A percentile compares a stretch with the other conserved stretches of the same genome.
These are phyloP conservation scores for Fonsecaea monophora DNA, from an alignment of 2,329 filamentous ascomycete genomes.

Conservation along the genomic window DNA sequence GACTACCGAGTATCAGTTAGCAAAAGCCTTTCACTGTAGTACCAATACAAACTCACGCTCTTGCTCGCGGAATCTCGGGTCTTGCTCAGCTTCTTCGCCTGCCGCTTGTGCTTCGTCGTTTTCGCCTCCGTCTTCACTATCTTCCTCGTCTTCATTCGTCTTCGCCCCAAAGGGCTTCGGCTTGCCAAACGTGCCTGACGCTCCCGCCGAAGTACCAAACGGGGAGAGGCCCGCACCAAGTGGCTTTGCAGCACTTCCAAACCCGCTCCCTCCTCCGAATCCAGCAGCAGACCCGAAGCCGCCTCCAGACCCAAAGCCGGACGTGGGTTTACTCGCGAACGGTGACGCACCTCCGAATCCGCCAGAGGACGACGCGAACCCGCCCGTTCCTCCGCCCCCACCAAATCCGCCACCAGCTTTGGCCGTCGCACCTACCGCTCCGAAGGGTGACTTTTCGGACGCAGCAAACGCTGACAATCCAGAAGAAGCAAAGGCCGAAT, in stretches of 20 bases:
- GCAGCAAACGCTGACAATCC: conserved; percentile 71
- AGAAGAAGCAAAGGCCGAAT: conserved; percentile 71
- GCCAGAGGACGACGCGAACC: conserved; percentile 44
- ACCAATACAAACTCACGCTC: conserved; percentile 64
- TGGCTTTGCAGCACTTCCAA: conserved; percentile 51
- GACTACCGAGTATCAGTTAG: conserved; percentile 58
- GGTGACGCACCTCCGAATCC: conserved; percentile 42
- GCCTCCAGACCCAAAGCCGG: conserved; percentile 49
- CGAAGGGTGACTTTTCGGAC: conserved; percentile 69
- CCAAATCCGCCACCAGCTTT: conserved; percentile 45
- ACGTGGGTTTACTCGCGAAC: conserved; percentile 44
- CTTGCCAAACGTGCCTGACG: conserved; percentile 51
- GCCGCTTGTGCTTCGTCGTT: conserved; percentile 66
- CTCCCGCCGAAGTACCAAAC: conserved; percentile 71
- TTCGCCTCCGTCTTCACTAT: conserved; percentile 54
- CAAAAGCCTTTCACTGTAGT: background rate
- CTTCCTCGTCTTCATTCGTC: conserved; percentile 63
- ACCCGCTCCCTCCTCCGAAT: conserved; percentile 46
- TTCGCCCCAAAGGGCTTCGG: conserved; percentile 72
- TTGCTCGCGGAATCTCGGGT: conserved; percentile 61
- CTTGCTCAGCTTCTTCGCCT: conserved; percentile 60
- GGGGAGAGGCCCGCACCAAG: conserved; percentile 61
- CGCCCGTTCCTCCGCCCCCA: conserved; percentile 34
- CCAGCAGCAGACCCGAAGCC: conserved; percentile 46
- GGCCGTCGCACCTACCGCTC: conserved; percentile 54